A percentile compares a stretch with the other conserved stretches of the same genome.
Conservation (phyloP, 2,329 filamentous ascomycete genomes). For the Claviceps africana region DNA sequence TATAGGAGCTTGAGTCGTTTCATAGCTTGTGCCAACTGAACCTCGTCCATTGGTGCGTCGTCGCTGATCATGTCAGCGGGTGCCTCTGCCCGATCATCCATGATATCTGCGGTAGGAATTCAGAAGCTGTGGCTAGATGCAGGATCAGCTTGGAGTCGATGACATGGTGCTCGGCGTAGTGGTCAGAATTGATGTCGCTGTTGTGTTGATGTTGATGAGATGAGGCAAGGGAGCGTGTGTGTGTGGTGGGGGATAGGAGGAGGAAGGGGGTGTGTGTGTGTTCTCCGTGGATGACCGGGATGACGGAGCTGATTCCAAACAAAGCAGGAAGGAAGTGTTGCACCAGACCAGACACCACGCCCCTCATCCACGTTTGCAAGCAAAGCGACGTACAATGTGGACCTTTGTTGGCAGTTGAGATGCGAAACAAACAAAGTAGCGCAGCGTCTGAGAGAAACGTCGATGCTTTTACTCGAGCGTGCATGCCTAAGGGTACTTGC, state of each 20-base stretch:
- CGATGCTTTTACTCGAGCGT: neutral
- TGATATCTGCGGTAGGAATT: neutral
- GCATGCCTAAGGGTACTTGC: neutral
- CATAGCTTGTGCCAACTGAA: conserved; percentile 34
- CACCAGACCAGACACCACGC: neutral
- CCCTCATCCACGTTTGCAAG: neutral
- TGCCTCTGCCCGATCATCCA: conserved; percentile 4
- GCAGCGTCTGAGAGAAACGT: neutral
- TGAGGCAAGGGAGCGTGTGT: neutral
- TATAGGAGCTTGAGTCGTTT: conserved; percentile 40
- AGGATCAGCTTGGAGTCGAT: neutral
- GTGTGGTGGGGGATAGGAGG: neutral
- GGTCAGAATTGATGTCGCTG: neutral
- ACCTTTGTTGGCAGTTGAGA: neutral
- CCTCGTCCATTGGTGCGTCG: conserved; percentile 27
- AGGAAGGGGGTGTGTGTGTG: neutral
- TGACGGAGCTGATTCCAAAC: neutral
- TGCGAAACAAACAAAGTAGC: neutral
- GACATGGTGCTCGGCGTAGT: neutral
- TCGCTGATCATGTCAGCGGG: neutral
- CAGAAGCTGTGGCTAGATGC: neutral
- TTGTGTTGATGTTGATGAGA: neutral
- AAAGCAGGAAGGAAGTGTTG: neutral
- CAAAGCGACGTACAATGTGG: neutral
- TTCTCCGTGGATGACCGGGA: neutral